Percentiles rank a stretch among this genome's conserved stretches.
Conservation (phyloP, 345 rosid genomes). For the Tarenaya hassleriana region DNA sequence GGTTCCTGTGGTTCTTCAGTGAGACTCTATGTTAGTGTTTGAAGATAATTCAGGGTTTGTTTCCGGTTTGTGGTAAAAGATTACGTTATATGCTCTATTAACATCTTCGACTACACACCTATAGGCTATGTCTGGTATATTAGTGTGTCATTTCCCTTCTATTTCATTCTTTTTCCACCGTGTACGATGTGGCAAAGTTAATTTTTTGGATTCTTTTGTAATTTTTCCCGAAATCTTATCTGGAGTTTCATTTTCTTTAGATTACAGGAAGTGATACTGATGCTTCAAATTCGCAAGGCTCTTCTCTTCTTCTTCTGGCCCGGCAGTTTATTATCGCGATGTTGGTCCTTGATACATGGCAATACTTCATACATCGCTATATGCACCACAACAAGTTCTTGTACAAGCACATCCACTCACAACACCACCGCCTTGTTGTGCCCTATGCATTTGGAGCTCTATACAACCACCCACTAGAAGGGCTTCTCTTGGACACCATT, state of each 20-base stretch:
- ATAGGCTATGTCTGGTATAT: too few species aligned
- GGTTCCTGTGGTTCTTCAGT: too few species aligned
- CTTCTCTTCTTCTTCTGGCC: slow-evolving; percentile 21
- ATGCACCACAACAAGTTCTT: slow-evolving; percentile 34
- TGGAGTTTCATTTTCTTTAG: slow-evolving; percentile 3
- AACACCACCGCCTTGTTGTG: slow-evolving; percentile 55
- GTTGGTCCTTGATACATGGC: slow-evolving; percentile 35
- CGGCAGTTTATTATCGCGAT: slow-evolving; percentile 28
- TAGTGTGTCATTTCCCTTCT: too few species aligned
- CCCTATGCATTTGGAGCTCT: slow-evolving; percentile 65
- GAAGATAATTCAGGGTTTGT: too few species aligned
- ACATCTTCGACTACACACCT: too few species aligned
- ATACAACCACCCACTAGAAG: slow-evolving; percentile 63
- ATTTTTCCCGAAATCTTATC: neutral
- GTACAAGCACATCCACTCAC: slow-evolving; percentile 33
- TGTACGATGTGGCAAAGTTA: too few species aligned
- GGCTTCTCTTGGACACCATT: slow-evolving; percentile 59
- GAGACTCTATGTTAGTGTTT: too few species aligned
- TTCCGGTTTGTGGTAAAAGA: too few species aligned
- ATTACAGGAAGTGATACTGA: slow-evolving; percentile 32
- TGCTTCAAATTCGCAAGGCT: slow-evolving; percentile 15
- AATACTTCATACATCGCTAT: slow-evolving; percentile 33
- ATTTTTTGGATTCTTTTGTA: neutral
- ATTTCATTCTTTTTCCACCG: too few species aligned
- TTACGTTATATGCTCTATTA: too few species aligned